Conservation (phyloP, 2,329 filamentous ascomycete species). For the Alternaria gansuensis region DNA sequence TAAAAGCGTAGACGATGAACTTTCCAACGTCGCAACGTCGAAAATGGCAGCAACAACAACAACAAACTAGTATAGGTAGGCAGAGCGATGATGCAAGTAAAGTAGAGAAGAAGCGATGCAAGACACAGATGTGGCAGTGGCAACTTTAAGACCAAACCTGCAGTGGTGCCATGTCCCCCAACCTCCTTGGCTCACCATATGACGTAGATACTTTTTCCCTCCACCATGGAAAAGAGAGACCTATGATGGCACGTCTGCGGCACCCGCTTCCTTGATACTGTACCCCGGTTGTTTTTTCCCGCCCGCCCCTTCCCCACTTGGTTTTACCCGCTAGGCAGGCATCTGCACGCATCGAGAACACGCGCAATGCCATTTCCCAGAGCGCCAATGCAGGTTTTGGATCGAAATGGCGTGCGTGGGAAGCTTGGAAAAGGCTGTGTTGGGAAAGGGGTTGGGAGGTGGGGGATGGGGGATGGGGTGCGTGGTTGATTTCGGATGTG, state of each 20-base stretch:
- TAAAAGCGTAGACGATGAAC: slow-evolving; percentile 1
- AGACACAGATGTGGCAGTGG: slow-evolving; percentile 18
- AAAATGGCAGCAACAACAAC: not conserved
- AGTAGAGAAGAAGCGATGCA: slow-evolving; percentile 6
- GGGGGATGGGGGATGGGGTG: not conserved
- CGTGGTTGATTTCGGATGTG: not conserved
- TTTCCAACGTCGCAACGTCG: slow-evolving; percentile 4
- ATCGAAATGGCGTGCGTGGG: not conserved
- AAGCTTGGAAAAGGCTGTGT: slow-evolving; percentile 1
- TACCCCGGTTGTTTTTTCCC: slow-evolving; percentile 3
- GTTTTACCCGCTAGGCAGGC: slow-evolving; percentile 7
- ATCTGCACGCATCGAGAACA: slow-evolving; percentile 4
- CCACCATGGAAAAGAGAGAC: not conserved
- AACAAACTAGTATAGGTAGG: not conserved
- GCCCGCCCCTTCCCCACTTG: slow-evolving; percentile 4
- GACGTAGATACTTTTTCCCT: slow-evolving; percentile 17
- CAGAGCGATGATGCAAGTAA: no score
- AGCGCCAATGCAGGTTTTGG: slow-evolving; percentile 3
- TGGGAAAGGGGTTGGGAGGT: not conserved
- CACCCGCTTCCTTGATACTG: slow-evolving; percentile 8
- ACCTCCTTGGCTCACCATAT: slow-evolving; percentile 15
- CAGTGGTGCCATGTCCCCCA: slow-evolving; percentile 7
- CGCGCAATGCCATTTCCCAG: slow-evolving; percentile 2
- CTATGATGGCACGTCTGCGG: slow-evolving; percentile 6
- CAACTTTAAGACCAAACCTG: slow-evolving; percentile 19